Evolutionary conservation across 257 asterid species (phyloP).

Genomic region (Misopates orontium): DNA sequence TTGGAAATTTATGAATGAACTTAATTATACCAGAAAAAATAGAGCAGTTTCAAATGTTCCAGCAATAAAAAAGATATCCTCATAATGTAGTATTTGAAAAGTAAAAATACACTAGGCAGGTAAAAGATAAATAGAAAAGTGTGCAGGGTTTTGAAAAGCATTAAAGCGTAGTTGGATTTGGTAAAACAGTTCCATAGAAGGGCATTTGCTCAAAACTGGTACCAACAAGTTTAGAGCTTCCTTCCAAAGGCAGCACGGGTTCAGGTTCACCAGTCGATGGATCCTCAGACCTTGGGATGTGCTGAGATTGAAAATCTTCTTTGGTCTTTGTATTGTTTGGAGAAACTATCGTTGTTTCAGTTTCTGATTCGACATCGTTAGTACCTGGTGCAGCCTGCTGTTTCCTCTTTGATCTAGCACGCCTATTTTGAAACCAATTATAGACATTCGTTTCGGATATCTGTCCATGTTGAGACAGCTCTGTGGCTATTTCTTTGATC

Average conservation of each 20-base stretch:
- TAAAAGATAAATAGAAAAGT: neutral
- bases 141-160: slow-evolving; percentile 2
- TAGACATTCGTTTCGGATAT: slow-evolving; percentile 36
- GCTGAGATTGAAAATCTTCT: slow-evolving; percentile 63
- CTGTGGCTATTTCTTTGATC: slow-evolving; percentile 32
- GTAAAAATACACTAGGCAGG: neutral
- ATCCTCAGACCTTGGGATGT: slow-evolving; percentile 50
- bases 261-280: slow-evolving; percentile 26
- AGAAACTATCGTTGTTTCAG: slow-evolving; percentile 87
- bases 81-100: too few species aligned
- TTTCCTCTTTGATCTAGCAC: slow-evolving; percentile 36
- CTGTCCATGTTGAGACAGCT: slow-evolving; percentile 35
- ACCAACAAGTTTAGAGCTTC: slow-evolving; percentile 53
- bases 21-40: too few species aligned
- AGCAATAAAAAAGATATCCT: too few species aligned
- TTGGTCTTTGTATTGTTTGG: slow-evolving; percentile 45
- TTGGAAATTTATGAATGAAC: too few species aligned
- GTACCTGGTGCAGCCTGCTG: slow-evolving; percentile 14
- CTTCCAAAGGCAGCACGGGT: slow-evolving; percentile 61
- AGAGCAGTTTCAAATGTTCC: too few species aligned
- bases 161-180: slow-evolving; percentile 51
- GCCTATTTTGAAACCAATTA: slow-evolving; percentile 45
- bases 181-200: slow-evolving; percentile 58
- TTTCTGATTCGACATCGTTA: slow-evolving; percentile 21
- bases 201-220: slow-evolving; percentile 62